A percentile compares a stretch with the other conserved stretches of the same genome.
Evolutionary conservation across 768 basidiomycete species (phyloP).

Genomic region (Mycena haematopus): DNA sequence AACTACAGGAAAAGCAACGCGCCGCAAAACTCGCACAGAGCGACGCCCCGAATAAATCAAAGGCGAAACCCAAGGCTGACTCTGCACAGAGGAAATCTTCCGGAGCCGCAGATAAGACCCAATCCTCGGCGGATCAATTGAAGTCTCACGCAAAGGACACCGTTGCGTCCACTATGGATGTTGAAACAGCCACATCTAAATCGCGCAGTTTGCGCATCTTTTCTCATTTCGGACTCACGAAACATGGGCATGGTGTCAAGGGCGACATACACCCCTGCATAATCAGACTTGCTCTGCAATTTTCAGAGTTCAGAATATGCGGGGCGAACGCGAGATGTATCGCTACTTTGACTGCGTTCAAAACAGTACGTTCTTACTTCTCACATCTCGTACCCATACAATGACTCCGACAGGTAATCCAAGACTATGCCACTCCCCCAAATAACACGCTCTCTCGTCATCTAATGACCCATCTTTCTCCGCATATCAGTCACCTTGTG

Average conservation of each 20-base stretch:
- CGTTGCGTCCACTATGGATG: conserved; percentile 34
- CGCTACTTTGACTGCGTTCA: conserved; percentile 89
- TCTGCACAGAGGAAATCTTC: conserved; percentile 35
- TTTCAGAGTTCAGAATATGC: conserved; percentile 89
- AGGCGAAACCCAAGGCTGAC: conserved; percentile 35
- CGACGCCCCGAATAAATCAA: conserved; percentile 24
- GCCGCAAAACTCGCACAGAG: conserved; percentile 67
- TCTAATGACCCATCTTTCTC: conserved; percentile 89
- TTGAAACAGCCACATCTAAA: conserved; percentile 45
- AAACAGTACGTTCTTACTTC: conserved; percentile 65
- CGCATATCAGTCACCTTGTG: conserved; percentile 91
- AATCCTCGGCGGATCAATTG: conserved; percentile 32
- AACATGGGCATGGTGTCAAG: conserved; percentile 62
- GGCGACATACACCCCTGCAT: conserved; percentile 93
- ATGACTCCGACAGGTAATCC: conserved; percentile 69
- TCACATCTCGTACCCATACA: conserved; percentile 9
- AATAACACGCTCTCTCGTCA: conserved; percentile 90
- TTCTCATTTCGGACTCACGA: conserved; percentile 84
- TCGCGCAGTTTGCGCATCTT: conserved; percentile 82
- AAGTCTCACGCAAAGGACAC: conserved; percentile 21
- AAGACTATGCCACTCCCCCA: conserved; percentile 86
- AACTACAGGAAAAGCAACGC: conserved; percentile 79
- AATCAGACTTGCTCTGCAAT: conserved; percentile 84
- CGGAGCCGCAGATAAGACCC: conserved; percentile 36
- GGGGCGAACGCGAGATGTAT: conserved; percentile 97